A percentile compares a stretch with the other conserved stretches of the same genome.
phyloP scores from a whole-genome alignment of 2,329 filamentous ascomycete species.

The Zymoseptoria brevis region DNA sequence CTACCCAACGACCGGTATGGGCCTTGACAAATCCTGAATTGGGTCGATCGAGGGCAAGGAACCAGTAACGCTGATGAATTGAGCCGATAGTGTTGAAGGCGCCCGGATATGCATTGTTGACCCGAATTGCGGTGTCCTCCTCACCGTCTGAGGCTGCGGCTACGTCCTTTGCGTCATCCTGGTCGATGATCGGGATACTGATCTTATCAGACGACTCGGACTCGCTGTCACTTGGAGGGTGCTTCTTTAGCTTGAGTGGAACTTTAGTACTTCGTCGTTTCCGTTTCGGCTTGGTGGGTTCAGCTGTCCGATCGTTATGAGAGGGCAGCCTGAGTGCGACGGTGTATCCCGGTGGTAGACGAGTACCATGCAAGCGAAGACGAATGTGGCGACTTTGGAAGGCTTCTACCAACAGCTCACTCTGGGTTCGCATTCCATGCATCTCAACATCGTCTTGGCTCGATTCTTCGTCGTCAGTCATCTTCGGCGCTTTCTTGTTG shows the following conservation, averaged over 20 bases:
- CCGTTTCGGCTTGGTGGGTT: constrained; percentile 21
- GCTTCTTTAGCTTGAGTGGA: constrained; percentile 9
- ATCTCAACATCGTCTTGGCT: not conserved
- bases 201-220: constrained; percentile 10
- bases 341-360: constrained; percentile 34
- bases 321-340: constrained; percentile 34
- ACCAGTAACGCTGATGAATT: constrained; percentile 61
- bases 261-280: constrained; percentile 22
- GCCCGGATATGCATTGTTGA: constrained; percentile 58
- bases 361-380: constrained; percentile 35
- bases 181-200: not conserved
- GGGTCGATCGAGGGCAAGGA: constrained; percentile 52
- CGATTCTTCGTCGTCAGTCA: constrained; percentile 28
- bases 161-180: constrained; percentile 12
- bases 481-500: constrained; percentile 15
- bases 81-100: constrained; percentile 59
- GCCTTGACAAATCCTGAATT: constrained; percentile 50
- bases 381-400: constrained; percentile 35
- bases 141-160: constrained; percentile 23
- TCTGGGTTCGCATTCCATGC: constrained; percentile 19
- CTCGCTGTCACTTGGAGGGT: constrained; percentile 12
- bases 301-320: constrained; percentile 25
- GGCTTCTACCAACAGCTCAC: constrained; percentile 31
- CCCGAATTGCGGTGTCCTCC: constrained; percentile 43
- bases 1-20: constrained; percentile 25